phyloP scores from a whole-genome alignment of 2,329 filamentous ascomycete species.

The Byssothecium circinans region DNA sequence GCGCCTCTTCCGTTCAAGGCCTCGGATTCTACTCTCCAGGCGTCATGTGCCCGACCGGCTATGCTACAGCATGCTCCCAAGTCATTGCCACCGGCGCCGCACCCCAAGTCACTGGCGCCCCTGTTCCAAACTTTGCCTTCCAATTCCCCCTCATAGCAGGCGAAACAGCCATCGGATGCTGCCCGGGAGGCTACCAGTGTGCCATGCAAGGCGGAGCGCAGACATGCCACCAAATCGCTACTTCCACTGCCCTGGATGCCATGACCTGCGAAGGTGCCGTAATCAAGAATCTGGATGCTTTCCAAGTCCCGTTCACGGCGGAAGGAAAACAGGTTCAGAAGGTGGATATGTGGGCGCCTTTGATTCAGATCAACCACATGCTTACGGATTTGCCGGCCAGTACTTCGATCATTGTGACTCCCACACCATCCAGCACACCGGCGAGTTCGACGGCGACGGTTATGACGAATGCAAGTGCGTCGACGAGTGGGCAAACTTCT shows the following conservation, averaged over 20 bases:
- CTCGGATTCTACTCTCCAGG: slow-evolving; percentile 28
- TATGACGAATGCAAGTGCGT: background rate
- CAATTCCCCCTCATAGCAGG: slow-evolving; percentile 20
- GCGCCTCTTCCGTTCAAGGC: slow-evolving; percentile 4
- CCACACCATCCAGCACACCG: background rate
- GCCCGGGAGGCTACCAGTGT: slow-evolving; percentile 21
- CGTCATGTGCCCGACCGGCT: slow-evolving; percentile 19
- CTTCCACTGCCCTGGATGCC: slow-evolving; percentile 12
- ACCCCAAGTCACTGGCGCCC: slow-evolving; percentile 2
- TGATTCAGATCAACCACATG: slow-evolving; percentile 23
- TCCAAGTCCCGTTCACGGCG: slow-evolving; percentile 13
- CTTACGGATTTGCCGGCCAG: slow-evolving; percentile 10
- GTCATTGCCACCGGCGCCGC: slow-evolving; percentile 5
- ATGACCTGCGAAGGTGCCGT: slow-evolving; percentile 11
- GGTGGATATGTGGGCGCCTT: slow-evolving; percentile 19
- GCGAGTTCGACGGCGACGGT: background rate
- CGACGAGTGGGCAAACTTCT: background rate
- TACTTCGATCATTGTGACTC: background rate
- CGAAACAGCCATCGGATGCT: slow-evolving; percentile 26
- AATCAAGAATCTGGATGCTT: slow-evolving; percentile 3
- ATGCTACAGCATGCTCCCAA: slow-evolving; percentile 18
- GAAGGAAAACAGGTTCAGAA: slow-evolving; percentile 5
- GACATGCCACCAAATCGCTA: slow-evolving; percentile 18
- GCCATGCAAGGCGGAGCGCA: slow-evolving; percentile 12
- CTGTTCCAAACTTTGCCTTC: slow-evolving; percentile 6